A percentile compares a stretch with the other conserved stretches of the same genome.
phyloP scores from a whole-genome alignment of 148 eudicot species.

The Persicaria tinctoria region DNA sequence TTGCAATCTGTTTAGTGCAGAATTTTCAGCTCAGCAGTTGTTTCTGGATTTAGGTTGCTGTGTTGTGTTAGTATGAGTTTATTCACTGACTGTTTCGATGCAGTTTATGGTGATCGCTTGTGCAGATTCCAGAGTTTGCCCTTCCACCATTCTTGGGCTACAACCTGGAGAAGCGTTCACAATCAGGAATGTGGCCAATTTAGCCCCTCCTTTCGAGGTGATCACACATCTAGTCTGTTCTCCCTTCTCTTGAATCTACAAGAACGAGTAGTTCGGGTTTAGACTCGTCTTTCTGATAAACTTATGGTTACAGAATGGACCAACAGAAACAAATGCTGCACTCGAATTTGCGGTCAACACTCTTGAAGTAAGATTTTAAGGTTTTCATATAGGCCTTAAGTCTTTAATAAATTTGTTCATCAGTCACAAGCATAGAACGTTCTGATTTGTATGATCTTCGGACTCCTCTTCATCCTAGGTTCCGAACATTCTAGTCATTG shows the following conservation, averaged over 20 bases:
- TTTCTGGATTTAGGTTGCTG: not conserved
- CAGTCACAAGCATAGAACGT: not conserved
- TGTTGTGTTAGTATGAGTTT: constrained; percentile 6
- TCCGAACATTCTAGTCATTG: constrained; percentile 72
- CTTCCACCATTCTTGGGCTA: constrained; percentile 74
- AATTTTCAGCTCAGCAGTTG: not conserved
- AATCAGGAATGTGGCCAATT: constrained; percentile 79
- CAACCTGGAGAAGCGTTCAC: constrained; percentile 94
- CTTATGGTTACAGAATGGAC: constrained; percentile 61
- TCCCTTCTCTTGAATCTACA: not conserved
- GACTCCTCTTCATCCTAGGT: constrained; percentile 44
- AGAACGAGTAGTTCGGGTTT: not conserved
- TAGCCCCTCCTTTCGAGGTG: constrained; percentile 89
- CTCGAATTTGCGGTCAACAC: constrained; percentile 87
- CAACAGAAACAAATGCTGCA: constrained; percentile 94
- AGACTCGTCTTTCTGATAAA: not conserved
- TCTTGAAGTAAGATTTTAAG: constrained; percentile 49
- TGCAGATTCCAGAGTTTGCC: constrained; percentile 97
- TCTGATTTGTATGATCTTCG: not conserved
- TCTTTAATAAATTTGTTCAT: too few relatives aligned
- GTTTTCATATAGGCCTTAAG: too few relatives aligned
- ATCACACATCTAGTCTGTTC: not conserved
- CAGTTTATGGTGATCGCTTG: constrained; percentile 97
- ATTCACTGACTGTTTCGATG: constrained; percentile 30
- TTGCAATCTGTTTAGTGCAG: not conserved